Evolutionary conservation across 169 alveolate genomes (phyloP).

Genomic region (Eimeria praecox): DNA sequence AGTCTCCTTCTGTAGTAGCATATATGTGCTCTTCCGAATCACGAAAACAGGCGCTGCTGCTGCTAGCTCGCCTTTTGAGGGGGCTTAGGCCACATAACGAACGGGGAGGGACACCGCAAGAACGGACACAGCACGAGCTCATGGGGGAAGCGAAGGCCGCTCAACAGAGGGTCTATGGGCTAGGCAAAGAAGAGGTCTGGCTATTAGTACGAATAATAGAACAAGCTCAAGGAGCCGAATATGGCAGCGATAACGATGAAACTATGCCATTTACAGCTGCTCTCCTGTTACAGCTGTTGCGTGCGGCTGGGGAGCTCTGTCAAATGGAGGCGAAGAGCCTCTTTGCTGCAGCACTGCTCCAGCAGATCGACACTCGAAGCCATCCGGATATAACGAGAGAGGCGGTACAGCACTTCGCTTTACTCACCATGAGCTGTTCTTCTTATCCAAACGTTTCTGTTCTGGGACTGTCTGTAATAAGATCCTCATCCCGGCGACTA

Average conservation of each 20-base stretch:
- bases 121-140: not conserved
- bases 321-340: slow-evolving; percentile 36
- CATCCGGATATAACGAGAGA: slow-evolving; percentile 29
- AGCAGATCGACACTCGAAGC: slow-evolving; percentile 45
- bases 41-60: slow-evolving; percentile 45
- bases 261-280: slow-evolving; percentile 38
- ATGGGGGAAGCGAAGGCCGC: not conserved
- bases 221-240: slow-evolving; percentile 17
- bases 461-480: not conserved
- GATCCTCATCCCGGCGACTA: not conserved
- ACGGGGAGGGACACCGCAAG: not conserved
- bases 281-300: slow-evolving; percentile 59
- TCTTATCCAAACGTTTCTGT: not conserved
- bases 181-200: slow-evolving; percentile 41
- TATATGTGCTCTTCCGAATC: slow-evolving; percentile 41
- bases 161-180: slow-evolving; percentile 9
- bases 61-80: slow-evolving; percentile 48
- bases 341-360: slow-evolving; percentile 55
- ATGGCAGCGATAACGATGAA: slow-evolving; percentile 26
- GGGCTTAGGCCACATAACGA: slow-evolving; percentile 1
- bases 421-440: not conserved
- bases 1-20: not conserved
- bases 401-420: not conserved
- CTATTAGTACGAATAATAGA: slow-evolving; percentile 42
- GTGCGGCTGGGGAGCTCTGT: slow-evolving; percentile 56